Conservation (phyloP, 2,329 filamentous ascomycete species). For the Sclerotinia spermophila region DNA sequence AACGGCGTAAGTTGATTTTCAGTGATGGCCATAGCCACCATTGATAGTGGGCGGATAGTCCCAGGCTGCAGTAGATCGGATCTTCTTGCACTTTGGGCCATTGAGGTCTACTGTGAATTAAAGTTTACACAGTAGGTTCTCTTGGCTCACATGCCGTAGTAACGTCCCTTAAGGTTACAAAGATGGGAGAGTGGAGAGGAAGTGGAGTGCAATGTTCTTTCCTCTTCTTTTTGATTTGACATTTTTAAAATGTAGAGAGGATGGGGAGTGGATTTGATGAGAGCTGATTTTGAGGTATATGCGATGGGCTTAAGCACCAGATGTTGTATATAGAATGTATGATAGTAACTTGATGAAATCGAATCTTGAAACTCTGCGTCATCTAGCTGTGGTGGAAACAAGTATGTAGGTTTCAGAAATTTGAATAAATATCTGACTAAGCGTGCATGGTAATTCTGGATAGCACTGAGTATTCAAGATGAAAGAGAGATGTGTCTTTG, state of each 20-base stretch:
- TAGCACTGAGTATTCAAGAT: neutral
- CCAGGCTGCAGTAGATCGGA: conserved; percentile 4
- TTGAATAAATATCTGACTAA: neutral
- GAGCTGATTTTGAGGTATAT: neutral
- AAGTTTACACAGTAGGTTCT: neutral
- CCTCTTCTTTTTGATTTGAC: neutral
- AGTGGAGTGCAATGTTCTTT: neutral
- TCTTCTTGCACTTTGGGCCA: neutral
- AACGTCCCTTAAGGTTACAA: neutral
- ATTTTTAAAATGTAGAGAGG: neutral
- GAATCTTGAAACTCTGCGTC: neutral
- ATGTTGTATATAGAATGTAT: neutral
- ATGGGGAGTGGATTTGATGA: neutral
- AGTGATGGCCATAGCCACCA: conserved; percentile 5
- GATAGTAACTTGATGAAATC: neutral
- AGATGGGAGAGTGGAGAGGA: neutral
- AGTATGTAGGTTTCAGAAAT: neutral
- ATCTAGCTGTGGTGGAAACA: neutral
- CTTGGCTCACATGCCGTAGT: neutral
- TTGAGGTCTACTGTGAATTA: neutral
- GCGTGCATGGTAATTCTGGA: neutral
- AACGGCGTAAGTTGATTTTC: neutral
- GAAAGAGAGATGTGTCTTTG: neutral
- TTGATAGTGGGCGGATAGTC: neutral
- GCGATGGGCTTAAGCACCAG: neutral